A percentile compares a stretch with the other conserved stretches of the same genome.
These are phyloP conservation scores for Cladosporium halotolerans DNA, from an alignment of 2,329 filamentous ascomycete species.

Conservation along the genomic window DNA sequence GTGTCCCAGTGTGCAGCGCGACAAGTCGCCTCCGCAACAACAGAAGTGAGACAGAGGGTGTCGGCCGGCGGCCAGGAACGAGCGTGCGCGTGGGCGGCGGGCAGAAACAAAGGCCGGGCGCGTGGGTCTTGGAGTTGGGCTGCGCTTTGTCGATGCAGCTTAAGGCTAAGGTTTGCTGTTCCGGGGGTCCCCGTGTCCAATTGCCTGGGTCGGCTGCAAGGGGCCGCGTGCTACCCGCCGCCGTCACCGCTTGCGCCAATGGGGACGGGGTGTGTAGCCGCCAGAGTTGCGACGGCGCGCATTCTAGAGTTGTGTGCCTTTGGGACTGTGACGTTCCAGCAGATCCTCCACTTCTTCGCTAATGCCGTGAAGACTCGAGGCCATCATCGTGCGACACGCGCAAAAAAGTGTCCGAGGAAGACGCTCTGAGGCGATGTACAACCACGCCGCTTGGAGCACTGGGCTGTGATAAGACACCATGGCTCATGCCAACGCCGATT, in stretches of 20 bases:
- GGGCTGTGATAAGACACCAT: too few relatives aligned
- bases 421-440: too few relatives aligned
- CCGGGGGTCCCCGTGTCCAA: conserved; percentile 1
- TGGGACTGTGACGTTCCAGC: not conserved
- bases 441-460: too few relatives aligned
- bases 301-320: not conserved
- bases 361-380: not conserved
- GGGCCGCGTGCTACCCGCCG: conserved; percentile 1
- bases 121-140: too few relatives aligned
- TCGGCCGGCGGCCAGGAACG: too few relatives aligned
- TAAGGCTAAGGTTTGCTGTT: not conserved
- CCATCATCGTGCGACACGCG: not conserved
- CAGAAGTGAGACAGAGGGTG: not conserved
- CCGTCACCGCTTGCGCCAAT: not conserved
- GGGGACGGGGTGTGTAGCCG: not conserved
- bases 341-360: not conserved
- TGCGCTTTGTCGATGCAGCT: too few relatives aligned
- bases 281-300: not conserved
- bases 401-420: too few relatives aligned
- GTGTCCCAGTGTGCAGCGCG: not conserved
- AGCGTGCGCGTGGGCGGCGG: too few relatives aligned
- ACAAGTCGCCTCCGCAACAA: conserved; percentile 5
- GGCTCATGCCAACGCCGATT: too few relatives aligned
- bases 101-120: not conserved
- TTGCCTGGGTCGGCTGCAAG: conserved; percentile 8